Evolutionary conservation across 345 rosid genomes (phyloP).

Genomic region (Heritiera fomes): DNA sequence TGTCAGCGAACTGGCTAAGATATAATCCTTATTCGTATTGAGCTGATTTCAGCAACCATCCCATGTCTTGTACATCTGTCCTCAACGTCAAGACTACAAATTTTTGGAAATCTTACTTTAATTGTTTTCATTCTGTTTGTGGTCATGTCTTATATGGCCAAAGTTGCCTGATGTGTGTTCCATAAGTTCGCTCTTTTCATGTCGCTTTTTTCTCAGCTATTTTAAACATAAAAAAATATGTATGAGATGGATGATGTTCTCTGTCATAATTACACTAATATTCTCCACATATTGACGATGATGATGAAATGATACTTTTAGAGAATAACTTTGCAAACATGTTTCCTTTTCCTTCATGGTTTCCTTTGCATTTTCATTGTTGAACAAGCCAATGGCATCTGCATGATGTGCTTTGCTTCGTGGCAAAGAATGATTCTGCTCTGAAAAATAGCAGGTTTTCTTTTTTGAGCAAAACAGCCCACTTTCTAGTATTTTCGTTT

Average conservation of each 20-base stretch:
- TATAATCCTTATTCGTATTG: not conserved
- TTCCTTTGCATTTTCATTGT: not conserved
- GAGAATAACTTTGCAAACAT: not conserved
- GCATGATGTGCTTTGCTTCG: not conserved
- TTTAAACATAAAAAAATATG: not conserved
- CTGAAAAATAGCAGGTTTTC: not conserved
- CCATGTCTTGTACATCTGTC: not conserved
- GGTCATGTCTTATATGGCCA: not conserved
- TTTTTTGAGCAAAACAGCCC: not conserved
- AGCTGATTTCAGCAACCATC: not conserved
- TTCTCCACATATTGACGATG: not conserved
- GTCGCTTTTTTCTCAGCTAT: not conserved
- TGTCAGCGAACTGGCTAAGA: not conserved
- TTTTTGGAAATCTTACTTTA: not conserved
- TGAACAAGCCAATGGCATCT: not conserved
- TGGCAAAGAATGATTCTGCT: not conserved
- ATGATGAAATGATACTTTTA: not conserved
- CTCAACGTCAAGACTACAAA: not conserved
- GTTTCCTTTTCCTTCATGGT: not conserved
- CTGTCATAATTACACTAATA: not conserved
- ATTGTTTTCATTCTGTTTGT: too few species aligned
- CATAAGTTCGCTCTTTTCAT: not conserved
- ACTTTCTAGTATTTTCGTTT: too few species aligned
- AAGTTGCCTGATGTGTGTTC: not conserved
- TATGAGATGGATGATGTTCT: not conserved